Base-by-base conservation (phyloP, 1,284 basidiomycete species). In the Mycosarcoma maydis region DNA sequence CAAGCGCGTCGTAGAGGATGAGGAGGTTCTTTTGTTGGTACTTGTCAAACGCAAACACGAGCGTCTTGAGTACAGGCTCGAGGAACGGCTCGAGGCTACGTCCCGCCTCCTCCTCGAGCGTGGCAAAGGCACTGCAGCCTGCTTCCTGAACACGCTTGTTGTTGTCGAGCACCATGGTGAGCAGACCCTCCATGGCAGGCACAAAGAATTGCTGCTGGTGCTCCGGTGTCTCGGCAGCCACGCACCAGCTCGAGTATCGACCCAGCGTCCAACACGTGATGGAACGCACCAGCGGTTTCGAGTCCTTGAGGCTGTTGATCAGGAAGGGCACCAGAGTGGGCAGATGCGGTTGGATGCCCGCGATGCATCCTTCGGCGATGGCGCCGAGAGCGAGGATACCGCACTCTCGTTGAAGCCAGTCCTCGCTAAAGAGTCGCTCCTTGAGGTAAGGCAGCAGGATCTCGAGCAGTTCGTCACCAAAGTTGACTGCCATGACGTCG, bases 101-200 rank as follows among this genome's bases (percentile, higher is more conserved):
- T 3, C 93, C 94, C 1, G 95, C 96, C 83, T 98, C 96, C 84
- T 99, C 96, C 83, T 98, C 96, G 11, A 98, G 87, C 8, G 96
- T 98, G 3, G 96, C 96, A 80, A 99, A 98, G 0, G 96, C 96
- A 69, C 91, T 94, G 84, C 96, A 99, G 17, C 96, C 96, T 1
- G 96, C 96, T 84, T 99, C 96, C 84, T 99, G 96, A 0, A 99
- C 96, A 19, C 94, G 91, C 85, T 99, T 98, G 86, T 98, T 98
- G 83, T 92, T 92, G 82, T 99, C 96, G 47, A 98, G 86, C n/a
- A 98, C 94, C 92, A 95, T 98, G 57, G 90, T 89, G 58, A 99
- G 88, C 83, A 98, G 92, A 22, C 94, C 96, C 86, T 98, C 95
- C 89, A 98, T 92, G 23, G 92, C 94, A 0, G 96, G 95, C 26